Base-by-base conservation (phyloP, 768 basidiomycete genomes). In the Neoboletus subvelutipes region DNA sequence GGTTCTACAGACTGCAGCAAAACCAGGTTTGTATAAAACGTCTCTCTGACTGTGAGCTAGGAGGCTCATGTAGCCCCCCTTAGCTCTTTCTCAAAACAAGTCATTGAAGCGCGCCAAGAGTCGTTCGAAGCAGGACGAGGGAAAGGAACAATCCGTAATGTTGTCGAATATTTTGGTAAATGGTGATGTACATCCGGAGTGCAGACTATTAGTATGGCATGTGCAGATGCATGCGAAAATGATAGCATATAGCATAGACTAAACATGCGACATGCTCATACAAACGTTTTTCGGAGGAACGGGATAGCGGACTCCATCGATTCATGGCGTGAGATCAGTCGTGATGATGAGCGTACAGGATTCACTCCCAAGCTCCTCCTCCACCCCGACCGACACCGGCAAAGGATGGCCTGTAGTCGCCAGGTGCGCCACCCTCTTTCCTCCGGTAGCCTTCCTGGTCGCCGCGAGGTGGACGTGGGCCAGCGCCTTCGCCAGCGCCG, bases 381-480 rank as follows among this genome's bases (percentile, higher is more conserved):
- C 80, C 87, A 76, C 94, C 94, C 67, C 94, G 85, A 55, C 94
- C 94, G 65, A 94, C 89, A 74, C 91, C 90, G 68, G 85, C 82
- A 71, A 90, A 97, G 69, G 87, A 83, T 63, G 96, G 94, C 75
- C 88, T 81, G 83, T 83, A 98, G 72, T 94, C 91, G 57, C 85
- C 89, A 55, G 90, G 88, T 29, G 92, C 92, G 71, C 87, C 88
- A 60, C 83, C 84, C 75, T 96, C 92, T 80, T 91, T 92, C 70
- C 90, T 81, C 60, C 85, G 78, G 83, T 97, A 97, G 67, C 90
- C 92, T 29, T 95, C 94, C 66, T 92, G 84, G 73, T 90, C 88
- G 43, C 86, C 85, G 61, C 95, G 92, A 65, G 94, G 92, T 42
- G 92, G 81, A 62, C 93, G 91, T 81, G 95, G 92, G 12, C 90